Evolutionary conservation across 1,139 yeast species (phyloP), one percentile per base, ranked within the genome.

Genomic region (Candida sanyaensis): DNA sequence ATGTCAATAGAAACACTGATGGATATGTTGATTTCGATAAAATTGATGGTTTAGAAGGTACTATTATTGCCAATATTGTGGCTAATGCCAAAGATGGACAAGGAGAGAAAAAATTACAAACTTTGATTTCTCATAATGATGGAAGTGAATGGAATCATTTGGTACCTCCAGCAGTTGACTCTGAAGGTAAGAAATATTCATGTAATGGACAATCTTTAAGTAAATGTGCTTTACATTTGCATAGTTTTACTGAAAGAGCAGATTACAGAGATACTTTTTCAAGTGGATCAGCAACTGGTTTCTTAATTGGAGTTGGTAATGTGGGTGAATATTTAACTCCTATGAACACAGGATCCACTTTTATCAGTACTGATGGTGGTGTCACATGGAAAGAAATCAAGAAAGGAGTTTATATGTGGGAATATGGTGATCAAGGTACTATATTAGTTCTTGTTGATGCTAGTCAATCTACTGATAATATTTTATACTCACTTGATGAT

Each of bases 351-450:
- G 77, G 86, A 0, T 73, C 88, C 2, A 88, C 97, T 0, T 93
- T 82, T 57, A 68, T 93, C 53, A 84, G 96, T 11, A 72, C 77
- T 5, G 97, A 95, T 68, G 99, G 96, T 2, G 99, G 99, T 41
- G 68, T 84, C 4, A 78, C 92, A 2, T 93, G 99, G 99, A 81
- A 66, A 48, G 96, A 90, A 65, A 71, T 91, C 27, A 77, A 69
- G 46, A 80, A 86, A 53, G 96, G 96, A 1, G 78, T 81, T 0
- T 79, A 80, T 59, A 87, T 87, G 81, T 95, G 98, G 98, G 98
- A 92, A 64, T 93, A 77, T 65, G 99, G 98, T 50, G 99, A 95
- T 63, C 86, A 91, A 56, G 99, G 99, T 6, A 84, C 96, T 1
- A 78, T 95, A 38, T 69, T 93, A 50, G 90, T 88, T 1, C 66